phyloP scores from a whole-genome alignment of 163 green algal genomes.

The Scenedesmus sp. region DNA sequence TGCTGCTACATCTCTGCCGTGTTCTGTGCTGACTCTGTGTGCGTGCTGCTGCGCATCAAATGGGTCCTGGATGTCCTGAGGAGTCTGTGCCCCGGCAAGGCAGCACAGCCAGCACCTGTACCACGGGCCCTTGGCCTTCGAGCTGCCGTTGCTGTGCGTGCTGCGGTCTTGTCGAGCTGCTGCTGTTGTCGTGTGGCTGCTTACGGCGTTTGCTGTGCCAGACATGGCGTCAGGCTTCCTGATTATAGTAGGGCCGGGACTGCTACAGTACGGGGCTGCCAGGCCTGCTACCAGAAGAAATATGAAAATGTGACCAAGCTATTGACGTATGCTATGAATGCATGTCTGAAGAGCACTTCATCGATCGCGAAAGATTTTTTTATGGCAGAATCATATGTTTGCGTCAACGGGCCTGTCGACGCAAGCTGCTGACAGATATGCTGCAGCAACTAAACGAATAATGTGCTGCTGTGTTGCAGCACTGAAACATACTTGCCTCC shows the following conservation, averaged over 20 bases:
- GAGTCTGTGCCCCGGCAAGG: neutral
- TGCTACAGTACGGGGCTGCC: neutral
- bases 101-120: constrained; percentile 4
- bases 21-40: neutral
- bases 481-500: neutral
- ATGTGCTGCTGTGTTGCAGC: neutral
- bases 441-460: neutral
- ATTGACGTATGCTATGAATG: neutral
- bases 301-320: neutral
- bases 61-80: neutral
- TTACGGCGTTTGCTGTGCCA: neutral
- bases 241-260: neutral
- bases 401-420: neutral
- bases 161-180: neutral
- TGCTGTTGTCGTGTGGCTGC: neutral
- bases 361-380: neutral
- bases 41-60: neutral
- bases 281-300: neutral
- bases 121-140: neutral
- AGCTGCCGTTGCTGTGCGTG: neutral
- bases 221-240: neutral
- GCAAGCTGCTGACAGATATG: neutral
- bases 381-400: neutral
- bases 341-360: neutral
- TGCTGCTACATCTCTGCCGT: neutral